Evolutionary conservation across 23 red algal genomes (phyloP), one percentile per base, ranked within the genome.

Genomic region (Agarophyton chilense): DNA sequence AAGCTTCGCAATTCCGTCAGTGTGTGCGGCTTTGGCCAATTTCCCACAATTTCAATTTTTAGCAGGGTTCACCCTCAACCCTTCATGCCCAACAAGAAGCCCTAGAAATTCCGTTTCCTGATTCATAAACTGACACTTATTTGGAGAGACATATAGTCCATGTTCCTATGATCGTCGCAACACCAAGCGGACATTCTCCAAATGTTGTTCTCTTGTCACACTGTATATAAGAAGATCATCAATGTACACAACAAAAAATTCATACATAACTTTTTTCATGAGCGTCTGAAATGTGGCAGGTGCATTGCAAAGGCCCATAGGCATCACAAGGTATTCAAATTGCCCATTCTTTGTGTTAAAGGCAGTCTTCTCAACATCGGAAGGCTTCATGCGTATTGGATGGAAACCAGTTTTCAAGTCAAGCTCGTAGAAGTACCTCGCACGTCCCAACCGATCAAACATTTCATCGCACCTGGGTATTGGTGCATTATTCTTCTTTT

Each of bases 221-320:
- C 67, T 77, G 51, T 55, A 89, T 22, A 89, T 74, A 5, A 86
- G 58, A 0, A 86, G 19, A 55, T 86, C 81, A 53, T 86, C 63
- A 24, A 1, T 28, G 71, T 72, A 86, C 12, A 81, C 49, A 17
- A 58, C 49, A 0, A 81, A 43, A 25, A 33, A 53, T 14, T 81
- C 77, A 0, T 3, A 49, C n/a, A 81, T 53, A 0, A 81, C 12
- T 21, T 16, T 10, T 16, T 81, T 57, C 45, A 81, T 81, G 10
- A 81, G 12, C 24, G 1, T 61, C 49, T 81, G 47, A 45, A 55
- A 81, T 7, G 52, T 81, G n/a, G 44, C 77, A 22, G 77, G 77
- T 9, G 77, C 77, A 26, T 81, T 81, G 56, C 77, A 81, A 18
- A 81, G 77, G 24, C 41, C 41, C 41, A 81, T 56, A 10, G 0